Base-by-base conservation (phyloP, 2,329 filamentous ascomycete species). In the Zalaria obscura region DNA sequence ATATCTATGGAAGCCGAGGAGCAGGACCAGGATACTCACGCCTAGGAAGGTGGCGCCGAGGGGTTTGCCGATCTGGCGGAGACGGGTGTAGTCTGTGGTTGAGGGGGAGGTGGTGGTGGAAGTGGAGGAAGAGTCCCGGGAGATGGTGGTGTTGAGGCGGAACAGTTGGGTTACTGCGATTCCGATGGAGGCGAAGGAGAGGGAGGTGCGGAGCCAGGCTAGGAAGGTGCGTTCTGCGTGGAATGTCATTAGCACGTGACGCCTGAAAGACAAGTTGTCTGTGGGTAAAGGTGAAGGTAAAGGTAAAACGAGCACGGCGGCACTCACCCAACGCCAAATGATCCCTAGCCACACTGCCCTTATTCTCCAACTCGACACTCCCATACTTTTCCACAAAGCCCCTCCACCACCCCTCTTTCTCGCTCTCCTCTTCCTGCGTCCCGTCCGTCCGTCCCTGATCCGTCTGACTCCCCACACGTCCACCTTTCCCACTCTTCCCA, bases 91-190 rank as follows among this genome's bases (percentile, higher is more conserved):
- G 38, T 44, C 36, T 26, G 47, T 38, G 27, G 51, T 11, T n/a
- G 54, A 47, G 46, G 48, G 40, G 50, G 38, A 46, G 56, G 25
- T 55, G 51, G 47, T 44, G 48, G 44, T 41, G 48, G 45, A 42
- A 43, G 33, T 41, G 45, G 45, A 49, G 44, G 47, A 37, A 5
- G 25, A 5, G 6, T 42, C 35, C 11, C 39, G 36, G 29, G 62
- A 55, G 34, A 82, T 64, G 5, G 76, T 72, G 0, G 78, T 82
- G 64, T 88, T 88, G 43, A 91, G 76, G 26, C 84, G 80, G 64
- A 91, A 89, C 38, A 91, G 75, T 58, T 91, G 84, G 1, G 84
- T 89, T 34, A 91, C 74, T 35, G 83, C 84, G 45, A 91, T 83
- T 43, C 84, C 84, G 50, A 91, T 89, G 29, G 75, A 82, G 7